phyloP scores from a whole-genome alignment of 371 early-diverging fungal species.

The Mucor plumbeus region DNA sequence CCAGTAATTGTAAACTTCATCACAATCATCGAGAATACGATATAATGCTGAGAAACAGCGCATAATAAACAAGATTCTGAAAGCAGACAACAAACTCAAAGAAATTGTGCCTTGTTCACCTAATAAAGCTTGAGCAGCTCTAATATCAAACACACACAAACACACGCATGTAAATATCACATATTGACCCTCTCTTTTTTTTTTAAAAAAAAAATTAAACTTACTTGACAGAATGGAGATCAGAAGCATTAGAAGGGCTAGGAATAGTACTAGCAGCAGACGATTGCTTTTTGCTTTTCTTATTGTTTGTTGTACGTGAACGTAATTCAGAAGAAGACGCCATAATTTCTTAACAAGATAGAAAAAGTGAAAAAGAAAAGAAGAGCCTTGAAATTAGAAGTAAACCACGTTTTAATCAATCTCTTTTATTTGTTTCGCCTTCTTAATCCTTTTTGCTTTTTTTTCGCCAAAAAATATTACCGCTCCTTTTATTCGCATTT shows the following conservation, averaged over 20 bases:
- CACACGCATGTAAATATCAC: too few relatives aligned
- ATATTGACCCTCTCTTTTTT: background rate
- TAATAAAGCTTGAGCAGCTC: constrained; percentile 43
- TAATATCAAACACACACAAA: background rate
- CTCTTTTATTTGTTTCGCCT: constrained; percentile 5
- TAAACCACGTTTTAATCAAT: constrained; percentile 22
- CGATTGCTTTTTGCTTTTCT: constrained; percentile 25
- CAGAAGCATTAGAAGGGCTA: background rate
- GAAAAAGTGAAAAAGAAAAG: constrained; percentile 10
- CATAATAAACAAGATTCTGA: constrained; percentile 60
- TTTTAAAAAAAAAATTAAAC: background rate
- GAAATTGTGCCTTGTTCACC: constrained; percentile 44
- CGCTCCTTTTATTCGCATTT: constrained; percentile 9
- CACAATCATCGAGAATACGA: constrained; percentile 82
- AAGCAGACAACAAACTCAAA: constrained; percentile 62
- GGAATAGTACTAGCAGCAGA: background rate
- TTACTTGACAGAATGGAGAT: constrained; percentile 29
- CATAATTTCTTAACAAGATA: constrained; percentile 4
- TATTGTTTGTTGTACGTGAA: constrained; percentile 39
- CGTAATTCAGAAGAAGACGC: constrained; percentile 33
- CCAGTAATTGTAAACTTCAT: constrained; percentile 97
- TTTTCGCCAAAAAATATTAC: background rate
- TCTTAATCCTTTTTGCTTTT: background rate
- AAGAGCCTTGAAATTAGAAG: constrained; percentile 6
- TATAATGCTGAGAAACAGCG: constrained; percentile 72